phyloP scores from a whole-genome alignment of 139 green algal genomes.

The Micractinium conductrix region DNA sequence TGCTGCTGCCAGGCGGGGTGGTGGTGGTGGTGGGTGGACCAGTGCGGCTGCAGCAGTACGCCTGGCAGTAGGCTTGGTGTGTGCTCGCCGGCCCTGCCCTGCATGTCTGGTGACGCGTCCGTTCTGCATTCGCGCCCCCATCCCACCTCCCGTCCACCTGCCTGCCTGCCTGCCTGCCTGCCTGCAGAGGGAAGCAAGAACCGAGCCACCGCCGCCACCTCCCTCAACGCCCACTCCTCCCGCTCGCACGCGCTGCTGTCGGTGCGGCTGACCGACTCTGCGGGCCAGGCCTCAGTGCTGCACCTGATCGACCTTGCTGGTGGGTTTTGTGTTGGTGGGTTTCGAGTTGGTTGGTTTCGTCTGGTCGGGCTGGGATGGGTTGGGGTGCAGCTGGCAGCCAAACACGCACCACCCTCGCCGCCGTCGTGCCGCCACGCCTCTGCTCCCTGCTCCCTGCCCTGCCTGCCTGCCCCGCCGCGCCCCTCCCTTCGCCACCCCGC shows the following conservation, averaged over 20 bases:
- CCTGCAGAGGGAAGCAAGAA: slow-evolving; percentile 26
- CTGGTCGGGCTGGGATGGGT: not conserved
- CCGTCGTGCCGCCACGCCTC: too few relatives aligned
- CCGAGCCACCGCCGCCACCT: slow-evolving; percentile 43
- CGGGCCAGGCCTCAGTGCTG: slow-evolving; percentile 46
- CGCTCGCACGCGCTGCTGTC: slow-evolving; percentile 53
- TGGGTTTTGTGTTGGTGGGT: not conserved
- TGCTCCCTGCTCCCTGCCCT: too few relatives aligned
- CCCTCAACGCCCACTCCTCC: slow-evolving; percentile 50
- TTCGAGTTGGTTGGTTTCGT: not conserved
- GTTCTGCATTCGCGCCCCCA: too few relatives aligned
- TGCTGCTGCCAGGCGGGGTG: too few relatives aligned
- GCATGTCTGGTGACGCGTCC: too few relatives aligned
- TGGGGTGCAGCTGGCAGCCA: not conserved
- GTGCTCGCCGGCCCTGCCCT: too few relatives aligned
- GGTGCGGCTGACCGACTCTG: slow-evolving; percentile 23
- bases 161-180: not conserved
- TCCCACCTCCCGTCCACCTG: too few relatives aligned
- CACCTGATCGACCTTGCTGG: slow-evolving; percentile 79
- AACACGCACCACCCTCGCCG: not conserved
- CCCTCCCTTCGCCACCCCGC: slow-evolving; percentile 27
- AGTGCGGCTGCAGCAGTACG: too few relatives aligned
- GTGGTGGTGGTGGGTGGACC: too few relatives aligned
- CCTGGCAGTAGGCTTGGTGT: too few relatives aligned
- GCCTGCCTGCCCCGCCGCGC: not conserved